Evolutionary conservation across 2,329 filamentous ascomycete genomes (phyloP).

Genomic region (Lachnellula hyalina): DNA sequence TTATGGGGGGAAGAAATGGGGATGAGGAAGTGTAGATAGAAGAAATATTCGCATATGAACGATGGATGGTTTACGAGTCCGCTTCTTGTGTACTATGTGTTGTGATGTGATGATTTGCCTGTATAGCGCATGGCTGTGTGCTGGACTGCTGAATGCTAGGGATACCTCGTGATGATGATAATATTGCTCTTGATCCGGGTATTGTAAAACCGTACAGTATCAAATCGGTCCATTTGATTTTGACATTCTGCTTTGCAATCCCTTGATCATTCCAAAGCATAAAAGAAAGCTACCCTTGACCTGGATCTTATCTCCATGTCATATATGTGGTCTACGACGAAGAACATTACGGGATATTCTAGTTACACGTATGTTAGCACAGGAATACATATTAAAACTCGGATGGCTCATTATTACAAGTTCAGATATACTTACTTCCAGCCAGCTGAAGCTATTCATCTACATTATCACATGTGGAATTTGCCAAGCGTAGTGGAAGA

Average conservation of each 20-base stretch:
- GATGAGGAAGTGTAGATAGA: too few species aligned
- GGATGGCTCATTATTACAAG: background rate
- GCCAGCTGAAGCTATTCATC: background rate
- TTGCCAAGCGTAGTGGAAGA: background rate
- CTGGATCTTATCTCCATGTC: conserved; percentile 1
- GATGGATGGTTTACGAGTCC: too few species aligned
- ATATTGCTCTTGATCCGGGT: conserved; percentile 1
- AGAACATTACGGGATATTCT: conserved; percentile 1
- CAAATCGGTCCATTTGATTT: conserved; percentile 1
- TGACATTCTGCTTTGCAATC: conserved; percentile 2
- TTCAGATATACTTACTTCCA: conserved; percentile 1
- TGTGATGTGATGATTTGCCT: too few species aligned
- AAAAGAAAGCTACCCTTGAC: background rate
- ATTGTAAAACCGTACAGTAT: background rate
- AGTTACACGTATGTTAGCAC: background rate
- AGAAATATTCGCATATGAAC: too few species aligned
- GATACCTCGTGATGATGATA: too few species aligned
- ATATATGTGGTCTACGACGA: conserved; percentile 1
- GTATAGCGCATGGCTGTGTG: too few species aligned
- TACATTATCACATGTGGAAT: conserved; percentile 2
- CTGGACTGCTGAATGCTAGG: too few species aligned
- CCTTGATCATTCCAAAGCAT: conserved; percentile 2
- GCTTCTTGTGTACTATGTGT: too few species aligned
- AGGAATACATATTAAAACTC: background rate
- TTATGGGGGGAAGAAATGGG: too few species aligned